phyloP scores from a whole-genome alignment of 371 early-diverging fungal species.

The Mucor lusitanicus region DNA sequence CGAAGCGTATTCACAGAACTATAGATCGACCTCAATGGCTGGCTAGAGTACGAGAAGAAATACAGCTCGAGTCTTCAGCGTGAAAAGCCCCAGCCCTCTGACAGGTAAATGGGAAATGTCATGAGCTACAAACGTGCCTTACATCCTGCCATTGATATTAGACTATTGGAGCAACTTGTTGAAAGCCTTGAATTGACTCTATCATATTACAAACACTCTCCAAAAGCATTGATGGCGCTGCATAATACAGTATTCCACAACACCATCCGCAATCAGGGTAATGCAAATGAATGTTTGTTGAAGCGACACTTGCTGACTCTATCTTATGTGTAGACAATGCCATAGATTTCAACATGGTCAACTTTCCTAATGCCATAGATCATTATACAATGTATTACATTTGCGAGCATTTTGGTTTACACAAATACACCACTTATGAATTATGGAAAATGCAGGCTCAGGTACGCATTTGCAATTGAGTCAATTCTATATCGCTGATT shows the following conservation, averaged over 20 bases:
- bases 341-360: constrained; percentile 23
- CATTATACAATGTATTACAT: neutral
- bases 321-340: constrained; percentile 10
- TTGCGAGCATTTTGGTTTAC: neutral
- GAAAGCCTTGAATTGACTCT: constrained; percentile 9
- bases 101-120: neutral
- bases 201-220: constrained; percentile 8
- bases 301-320: neutral
- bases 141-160: neutral
- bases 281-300: neutral
- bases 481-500: neutral
- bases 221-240: constrained; percentile 9
- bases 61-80: neutral
- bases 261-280: neutral
- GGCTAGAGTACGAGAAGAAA: constrained; percentile 13
- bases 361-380: constrained; percentile 20
- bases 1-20: neutral
- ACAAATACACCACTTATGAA: neutral
- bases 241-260: constrained; percentile 26
- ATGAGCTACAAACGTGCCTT: neutral
- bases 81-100: neutral
- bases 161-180: neutral
- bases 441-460: neutral
- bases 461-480: neutral
- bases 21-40: constrained; percentile 26